A percentile compares a stretch with the other conserved stretches of the same genome.
Conservation (phyloP, 2,329 filamentous ascomycete species). For the Calycina marina region DNA sequence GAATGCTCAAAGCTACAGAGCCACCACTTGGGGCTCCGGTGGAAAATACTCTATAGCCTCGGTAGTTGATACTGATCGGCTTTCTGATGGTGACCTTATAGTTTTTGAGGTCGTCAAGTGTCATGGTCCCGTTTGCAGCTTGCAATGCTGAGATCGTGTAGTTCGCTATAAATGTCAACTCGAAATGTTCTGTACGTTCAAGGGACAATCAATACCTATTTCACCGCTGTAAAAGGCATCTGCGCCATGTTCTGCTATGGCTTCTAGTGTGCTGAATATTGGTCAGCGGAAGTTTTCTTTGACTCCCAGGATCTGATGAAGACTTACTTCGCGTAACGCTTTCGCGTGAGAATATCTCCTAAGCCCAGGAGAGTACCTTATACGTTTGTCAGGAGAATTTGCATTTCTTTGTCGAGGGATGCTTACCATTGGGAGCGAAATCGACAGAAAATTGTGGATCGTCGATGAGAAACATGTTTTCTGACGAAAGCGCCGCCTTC, state of each 20-base stretch:
- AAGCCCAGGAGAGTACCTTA: slow-evolving; percentile 38
- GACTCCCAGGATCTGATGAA: background rate
- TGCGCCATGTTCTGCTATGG: slow-evolving; percentile 41
- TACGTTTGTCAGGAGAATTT: slow-evolving; percentile 3
- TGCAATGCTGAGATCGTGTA: slow-evolving; percentile 44
- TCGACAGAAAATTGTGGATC: slow-evolving; percentile 52
- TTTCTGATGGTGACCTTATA: slow-evolving; percentile 53
- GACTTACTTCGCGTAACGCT: slow-evolving; percentile 41
- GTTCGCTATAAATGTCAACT: slow-evolving; percentile 28
- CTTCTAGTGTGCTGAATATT: slow-evolving; percentile 37
- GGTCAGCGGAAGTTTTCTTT: background rate
- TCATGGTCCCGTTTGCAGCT: slow-evolving; percentile 51
- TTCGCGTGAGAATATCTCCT: slow-evolving; percentile 49
- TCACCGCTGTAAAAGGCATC: slow-evolving; percentile 48
- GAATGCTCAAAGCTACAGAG: slow-evolving; percentile 46
- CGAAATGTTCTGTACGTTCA: background rate
- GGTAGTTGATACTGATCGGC: slow-evolving; percentile 47
- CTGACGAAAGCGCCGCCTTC: slow-evolving; percentile 29
- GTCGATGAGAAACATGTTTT: slow-evolving; percentile 42
- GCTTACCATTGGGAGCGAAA: slow-evolving; percentile 49
- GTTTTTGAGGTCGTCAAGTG: slow-evolving; percentile 44
- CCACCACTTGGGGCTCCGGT: slow-evolving; percentile 67
- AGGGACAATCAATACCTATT: slow-evolving; percentile 24
- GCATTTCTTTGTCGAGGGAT: background rate
- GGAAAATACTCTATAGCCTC: slow-evolving; percentile 55